These are phyloP conservation scores for Nemania abortiva DNA, from an alignment of 2,329 filamentous ascomycete species.

Conservation along the genomic window DNA sequence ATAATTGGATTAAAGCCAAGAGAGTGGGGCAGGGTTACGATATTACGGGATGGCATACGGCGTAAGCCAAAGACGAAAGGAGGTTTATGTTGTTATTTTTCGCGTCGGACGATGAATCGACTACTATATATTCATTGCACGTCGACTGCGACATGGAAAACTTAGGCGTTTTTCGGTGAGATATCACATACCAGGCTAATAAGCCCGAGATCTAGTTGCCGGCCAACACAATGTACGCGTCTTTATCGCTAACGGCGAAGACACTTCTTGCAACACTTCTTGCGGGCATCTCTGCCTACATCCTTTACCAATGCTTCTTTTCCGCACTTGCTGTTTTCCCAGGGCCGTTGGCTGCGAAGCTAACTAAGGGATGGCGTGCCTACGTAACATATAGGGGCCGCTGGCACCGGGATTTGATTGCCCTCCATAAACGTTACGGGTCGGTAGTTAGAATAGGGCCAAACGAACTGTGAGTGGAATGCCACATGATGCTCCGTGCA, in stretches of 20 bases:
- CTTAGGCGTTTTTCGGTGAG: not conserved
- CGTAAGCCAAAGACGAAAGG: not conserved
- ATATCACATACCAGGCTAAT: not conserved
- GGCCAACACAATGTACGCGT: conserved; percentile 1
- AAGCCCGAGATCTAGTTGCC: not conserved
- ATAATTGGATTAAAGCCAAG: not conserved
- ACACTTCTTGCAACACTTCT: conserved; percentile 16
- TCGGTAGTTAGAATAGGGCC: conserved; percentile 36
- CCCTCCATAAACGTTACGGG: conserved; percentile 28
- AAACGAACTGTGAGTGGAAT: conserved; percentile 33
- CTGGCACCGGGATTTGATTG: conserved; percentile 28
- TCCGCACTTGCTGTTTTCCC: conserved; percentile 32
- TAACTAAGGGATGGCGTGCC: conserved; percentile 28
- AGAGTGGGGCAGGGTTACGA: not conserved
- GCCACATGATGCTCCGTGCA: not conserved
- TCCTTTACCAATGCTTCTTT: conserved; percentile 35
- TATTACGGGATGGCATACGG: no score
- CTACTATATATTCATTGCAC: not conserved
- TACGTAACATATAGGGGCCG: conserved; percentile 17
- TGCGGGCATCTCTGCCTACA: conserved; percentile 15
- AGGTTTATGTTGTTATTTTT: not conserved
- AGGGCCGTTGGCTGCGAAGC: conserved; percentile 32
- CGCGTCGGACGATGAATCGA: not conserved
- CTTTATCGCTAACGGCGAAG: not conserved
- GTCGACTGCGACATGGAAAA: not conserved